Base-by-base conservation (phyloP, 2,329 filamentous ascomycete species). In the Diaporthe australafricana region DNA sequence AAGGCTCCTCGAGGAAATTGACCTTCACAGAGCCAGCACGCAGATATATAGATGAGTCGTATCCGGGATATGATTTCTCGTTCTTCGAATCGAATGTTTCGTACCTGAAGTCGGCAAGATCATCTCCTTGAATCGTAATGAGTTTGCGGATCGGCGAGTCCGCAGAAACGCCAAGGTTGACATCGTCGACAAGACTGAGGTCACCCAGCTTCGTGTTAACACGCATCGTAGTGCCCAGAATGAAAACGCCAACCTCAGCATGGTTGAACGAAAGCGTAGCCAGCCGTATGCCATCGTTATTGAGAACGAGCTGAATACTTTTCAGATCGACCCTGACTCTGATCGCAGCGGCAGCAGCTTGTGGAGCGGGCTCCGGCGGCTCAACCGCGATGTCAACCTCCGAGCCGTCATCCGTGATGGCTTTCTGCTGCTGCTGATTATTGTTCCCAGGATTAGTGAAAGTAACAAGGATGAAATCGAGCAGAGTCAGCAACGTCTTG, bases 1-100 rank as follows among this genome's bases (percentile, higher is more conserved):
- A 98, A 0, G 96, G 96, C 81, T 99, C 97, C 74, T 98, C 96
- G 5, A 98, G 84, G 80, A 99, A 99, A 80, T 98, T 98, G 79
- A 99, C 87, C 83, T 97, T 98, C 81, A 99, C 92, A 0, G 96
- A 99, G 1, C 96, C 96, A 22, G 96, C 96, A 45, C 96, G 91
- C 14, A 99, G 86, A 78, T 91, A 97, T 38, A 99, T 91, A 1
- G 95, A 96, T 17, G 94, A 96, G 79, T 98, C 96, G 78, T 98
- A 98, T 14, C 96, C 97, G 7, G 96, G 97, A 77, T 98, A 98
- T 14, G 90, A 87, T 68, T 92, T 89, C 2, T 81, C 77, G 71
- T 91, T 91, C 27, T 88, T 87, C 0, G 92, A 81, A 80, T 98
- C 95, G 77, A 97, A 99, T 0, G 96, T 99, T 82, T 99, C 94